A percentile compares a stretch with the other conserved stretches of the same genome.
These are phyloP conservation scores for Metahyphopichia silvanorum DNA, from an alignment of 805 yeast species.

Conservation along the genomic window DNA sequence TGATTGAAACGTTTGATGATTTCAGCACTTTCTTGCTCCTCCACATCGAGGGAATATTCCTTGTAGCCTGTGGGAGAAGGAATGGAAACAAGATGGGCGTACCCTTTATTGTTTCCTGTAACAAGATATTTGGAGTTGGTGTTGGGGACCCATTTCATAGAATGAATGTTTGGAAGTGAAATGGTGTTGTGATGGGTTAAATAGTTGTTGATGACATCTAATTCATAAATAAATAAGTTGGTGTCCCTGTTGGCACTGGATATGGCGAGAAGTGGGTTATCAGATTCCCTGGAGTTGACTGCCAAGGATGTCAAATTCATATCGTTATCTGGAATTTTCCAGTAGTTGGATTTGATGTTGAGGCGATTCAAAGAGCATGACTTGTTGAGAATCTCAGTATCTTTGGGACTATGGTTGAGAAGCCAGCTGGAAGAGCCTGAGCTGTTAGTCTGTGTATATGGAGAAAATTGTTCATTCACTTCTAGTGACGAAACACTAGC, in stretches of 20 bases:
- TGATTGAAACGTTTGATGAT: conserved; percentile 80
- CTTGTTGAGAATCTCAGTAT: conserved; percentile 36
- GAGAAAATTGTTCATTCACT: neutral
- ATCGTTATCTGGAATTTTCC: conserved; percentile 43
- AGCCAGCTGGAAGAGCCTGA: conserved; percentile 20
- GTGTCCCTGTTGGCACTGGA: conserved; percentile 44
- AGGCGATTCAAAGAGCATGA: conserved; percentile 38
- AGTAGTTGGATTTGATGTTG: conserved; percentile 42
- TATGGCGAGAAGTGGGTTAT: conserved; percentile 46
- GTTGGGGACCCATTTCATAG: conserved; percentile 51
- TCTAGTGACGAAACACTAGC: conserved; percentile 11
- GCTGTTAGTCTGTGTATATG: conserved; percentile 1
- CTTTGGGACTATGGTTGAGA: conserved; percentile 21
- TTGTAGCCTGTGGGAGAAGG: conserved; percentile 42
- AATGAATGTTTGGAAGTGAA: conserved; percentile 51
- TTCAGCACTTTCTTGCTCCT: conserved; percentile 55
- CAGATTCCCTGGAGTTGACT: conserved; percentile 11
- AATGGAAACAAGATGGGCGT: conserved; percentile 66
- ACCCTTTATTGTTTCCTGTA: conserved; percentile 79
- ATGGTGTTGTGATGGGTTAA: conserved; percentile 61
- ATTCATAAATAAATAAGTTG: conserved; percentile 51
- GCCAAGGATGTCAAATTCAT: conserved; percentile 46
- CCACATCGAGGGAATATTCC: conserved; percentile 11
- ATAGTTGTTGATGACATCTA: conserved; percentile 35
- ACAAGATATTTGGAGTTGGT: conserved; percentile 37